Evolutionary conservation across 2,329 filamentous ascomycete species (phyloP).

Genomic region (Helotiales sp.): DNA sequence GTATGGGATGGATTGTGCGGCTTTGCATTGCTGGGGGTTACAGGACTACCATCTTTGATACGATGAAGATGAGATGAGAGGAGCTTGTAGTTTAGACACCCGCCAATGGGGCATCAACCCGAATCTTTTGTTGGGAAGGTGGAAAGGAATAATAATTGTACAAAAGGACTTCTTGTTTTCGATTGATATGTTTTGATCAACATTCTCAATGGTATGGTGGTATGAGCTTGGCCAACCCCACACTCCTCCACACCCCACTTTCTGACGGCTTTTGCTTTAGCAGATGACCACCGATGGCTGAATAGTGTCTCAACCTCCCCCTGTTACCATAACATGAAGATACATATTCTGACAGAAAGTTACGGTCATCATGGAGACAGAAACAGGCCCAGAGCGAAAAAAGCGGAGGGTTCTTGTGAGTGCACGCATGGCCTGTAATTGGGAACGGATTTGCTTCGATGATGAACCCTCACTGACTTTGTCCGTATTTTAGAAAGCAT

Average conservation of each 20-base stretch:
- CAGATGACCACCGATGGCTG: no score
- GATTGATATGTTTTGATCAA: no score
- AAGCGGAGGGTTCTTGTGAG: slow-evolving; percentile 25
- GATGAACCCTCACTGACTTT: no score
- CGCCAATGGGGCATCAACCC: not conserved
- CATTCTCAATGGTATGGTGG: no score
- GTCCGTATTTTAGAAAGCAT: slow-evolving; percentile 26
- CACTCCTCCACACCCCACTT: slow-evolving; percentile 1
- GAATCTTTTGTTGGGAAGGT: slow-evolving; percentile 9
- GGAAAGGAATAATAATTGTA: slow-evolving; percentile 23
- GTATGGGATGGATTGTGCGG: slow-evolving; percentile 14
- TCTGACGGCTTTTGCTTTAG: slow-evolving; percentile 1
- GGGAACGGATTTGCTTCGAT: no score
- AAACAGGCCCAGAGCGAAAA: slow-evolving; percentile 1
- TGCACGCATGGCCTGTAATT: no score
- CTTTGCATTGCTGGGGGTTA: slow-evolving; percentile 13
- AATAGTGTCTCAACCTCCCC: no score
- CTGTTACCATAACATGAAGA: no score
- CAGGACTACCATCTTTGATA: slow-evolving; percentile 13
- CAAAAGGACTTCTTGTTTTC: slow-evolving; percentile 11
- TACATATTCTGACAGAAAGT: not conserved
- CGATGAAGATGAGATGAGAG: slow-evolving; percentile 21
- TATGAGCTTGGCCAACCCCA: slow-evolving; percentile 4
- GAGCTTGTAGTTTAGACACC: slow-evolving; percentile 23
- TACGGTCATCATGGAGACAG: not conserved